Base-by-base conservation (phyloP, 2,329 filamentous ascomycete species). In the Colletotrichum orchidophilum region DNA sequence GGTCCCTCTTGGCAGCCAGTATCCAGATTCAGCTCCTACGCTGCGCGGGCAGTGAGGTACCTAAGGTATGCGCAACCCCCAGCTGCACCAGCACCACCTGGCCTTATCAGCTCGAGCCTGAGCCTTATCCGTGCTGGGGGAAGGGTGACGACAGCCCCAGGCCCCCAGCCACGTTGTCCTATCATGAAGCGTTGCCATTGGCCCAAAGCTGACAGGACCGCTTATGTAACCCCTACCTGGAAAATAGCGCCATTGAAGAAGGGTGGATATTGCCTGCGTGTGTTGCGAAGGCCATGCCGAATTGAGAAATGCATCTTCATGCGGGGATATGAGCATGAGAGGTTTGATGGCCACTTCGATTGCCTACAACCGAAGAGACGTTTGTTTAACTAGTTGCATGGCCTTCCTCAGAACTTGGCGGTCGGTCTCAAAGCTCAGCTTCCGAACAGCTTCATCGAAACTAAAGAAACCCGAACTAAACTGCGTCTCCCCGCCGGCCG, bases 131-230 rank as follows among this genome's bases (percentile, higher is more conserved):
- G 64, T 71, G 69, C 69, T 71, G 42, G 42, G 53, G 58, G 53
- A 71, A 71, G 69, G 69, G 58, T 71, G 69, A 71, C 69, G 64
- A 71, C 69, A 71, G 58, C 69, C 69, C 63, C 42, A 53, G 57
- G 35, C 63, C 65, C 63, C 57, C 57, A 71, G 68, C 52, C 68
- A 67, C 63, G 68, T 67, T 57, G 52, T 49, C 49, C 68, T 12
- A 3, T 21, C 18, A 42, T n/a, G 29, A 29, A 29, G 50, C 12
- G 26, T 18, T 21, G 5, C 52, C 31, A 71, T 71, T 71, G 68
- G 68, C 9, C 21, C 53, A 13, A n/a, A 26, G 18, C 6, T 35
- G 13, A 6, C 33, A 60, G 53, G 46, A 53, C 31, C 52, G 59
- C 69, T 63, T 49, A 46, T 54, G 53, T 46, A 49, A 61, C 55